A percentile compares a stretch with the other conserved stretches of the same genome.
These are phyloP conservation scores for Fusarium robinianum DNA, from an alignment of 2,329 filamentous ascomycete species.

Conservation along the genomic window DNA sequence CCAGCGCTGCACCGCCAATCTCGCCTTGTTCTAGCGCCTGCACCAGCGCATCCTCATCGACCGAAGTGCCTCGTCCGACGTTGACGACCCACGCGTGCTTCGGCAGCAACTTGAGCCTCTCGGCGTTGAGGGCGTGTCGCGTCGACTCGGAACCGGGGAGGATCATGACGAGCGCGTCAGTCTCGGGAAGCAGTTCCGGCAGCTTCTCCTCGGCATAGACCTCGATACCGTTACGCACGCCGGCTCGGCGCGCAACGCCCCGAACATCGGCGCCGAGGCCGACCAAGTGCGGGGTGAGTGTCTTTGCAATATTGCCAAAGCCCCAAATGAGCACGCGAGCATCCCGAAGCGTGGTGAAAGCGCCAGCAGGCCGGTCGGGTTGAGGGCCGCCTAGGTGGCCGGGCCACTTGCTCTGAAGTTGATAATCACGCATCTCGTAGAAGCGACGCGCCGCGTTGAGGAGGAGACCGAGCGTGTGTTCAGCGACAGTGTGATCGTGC, in stretches of 20 bases:
- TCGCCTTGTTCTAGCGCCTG: constrained; percentile 49
- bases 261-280: constrained; percentile 61
- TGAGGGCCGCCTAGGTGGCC: constrained; percentile 64
- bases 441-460: constrained; percentile 60
- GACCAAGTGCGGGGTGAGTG: constrained; percentile 57
- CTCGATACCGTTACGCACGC: constrained; percentile 62
- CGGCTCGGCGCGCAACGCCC: constrained; percentile 60
- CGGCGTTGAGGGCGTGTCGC: constrained; percentile 57
- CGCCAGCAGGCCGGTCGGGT: constrained; percentile 58
- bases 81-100: constrained; percentile 62
- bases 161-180: constrained; percentile 71
- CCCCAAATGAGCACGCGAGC: constrained; percentile 66
- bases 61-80: constrained; percentile 54
- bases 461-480: constrained; percentile 64
- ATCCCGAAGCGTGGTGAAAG: constrained; percentile 63
- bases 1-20: constrained; percentile 55
- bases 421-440: constrained; percentile 66
- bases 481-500: constrained; percentile 67
- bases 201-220: constrained; percentile 60
- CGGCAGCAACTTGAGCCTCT: constrained; percentile 57
- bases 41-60: constrained; percentile 55
- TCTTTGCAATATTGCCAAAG: constrained; percentile 69
- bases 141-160: constrained; percentile 63
- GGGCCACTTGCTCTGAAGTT: constrained; percentile 61
- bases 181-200: constrained; percentile 56